A percentile compares a stretch with the other conserved stretches of the same genome.
phyloP scores from a whole-genome alignment of 371 early-diverging fungal genomes.

The Mortierella sp. region DNA sequence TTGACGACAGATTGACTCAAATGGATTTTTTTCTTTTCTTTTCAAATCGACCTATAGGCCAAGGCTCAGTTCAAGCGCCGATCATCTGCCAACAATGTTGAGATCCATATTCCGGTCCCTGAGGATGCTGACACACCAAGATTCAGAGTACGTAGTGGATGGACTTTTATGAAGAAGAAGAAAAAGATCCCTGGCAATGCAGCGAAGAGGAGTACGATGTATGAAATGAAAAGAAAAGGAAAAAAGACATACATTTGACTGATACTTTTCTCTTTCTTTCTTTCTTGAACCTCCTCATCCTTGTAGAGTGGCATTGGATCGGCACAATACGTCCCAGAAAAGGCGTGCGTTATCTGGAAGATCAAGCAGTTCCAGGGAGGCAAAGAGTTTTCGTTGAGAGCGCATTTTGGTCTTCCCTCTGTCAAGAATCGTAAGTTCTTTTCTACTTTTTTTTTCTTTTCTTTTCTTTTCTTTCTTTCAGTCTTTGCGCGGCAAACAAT shows the following conservation, averaged over 20 bases:
- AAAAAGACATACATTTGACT: neutral
- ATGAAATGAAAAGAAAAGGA: neutral
- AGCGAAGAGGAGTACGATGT: neutral
- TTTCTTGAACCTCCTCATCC: too few species aligned
- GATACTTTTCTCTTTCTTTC: neutral
- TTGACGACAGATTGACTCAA: neutral
- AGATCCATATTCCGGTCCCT: slow-evolving; percentile 97
- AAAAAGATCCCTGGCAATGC: neutral
- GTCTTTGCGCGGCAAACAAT: neutral
- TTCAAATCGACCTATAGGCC: slow-evolving; percentile 62
- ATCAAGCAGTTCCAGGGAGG: slow-evolving; percentile 98
- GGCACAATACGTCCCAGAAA: slow-evolving; percentile 95
- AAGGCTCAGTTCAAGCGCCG: slow-evolving; percentile 97
- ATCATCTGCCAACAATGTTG: slow-evolving; percentile 97
- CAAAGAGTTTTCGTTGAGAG: slow-evolving; percentile 94
- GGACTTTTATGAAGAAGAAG: neutral
- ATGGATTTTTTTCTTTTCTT: neutral
- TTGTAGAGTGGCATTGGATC: slow-evolving; percentile 83
- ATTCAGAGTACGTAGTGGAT: slow-evolving; percentile 82
- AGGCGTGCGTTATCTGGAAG: slow-evolving; percentile 95
- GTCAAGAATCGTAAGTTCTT: slow-evolving; percentile 82
- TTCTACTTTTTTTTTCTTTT: slow-evolving; percentile 2
- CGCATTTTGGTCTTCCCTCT: slow-evolving; percentile 96
- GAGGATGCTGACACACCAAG: slow-evolving; percentile 97
- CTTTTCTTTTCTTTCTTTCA: neutral